Conservation (phyloP, 352 stramenopile species). For the Phytophthora ohioensis region DNA sequence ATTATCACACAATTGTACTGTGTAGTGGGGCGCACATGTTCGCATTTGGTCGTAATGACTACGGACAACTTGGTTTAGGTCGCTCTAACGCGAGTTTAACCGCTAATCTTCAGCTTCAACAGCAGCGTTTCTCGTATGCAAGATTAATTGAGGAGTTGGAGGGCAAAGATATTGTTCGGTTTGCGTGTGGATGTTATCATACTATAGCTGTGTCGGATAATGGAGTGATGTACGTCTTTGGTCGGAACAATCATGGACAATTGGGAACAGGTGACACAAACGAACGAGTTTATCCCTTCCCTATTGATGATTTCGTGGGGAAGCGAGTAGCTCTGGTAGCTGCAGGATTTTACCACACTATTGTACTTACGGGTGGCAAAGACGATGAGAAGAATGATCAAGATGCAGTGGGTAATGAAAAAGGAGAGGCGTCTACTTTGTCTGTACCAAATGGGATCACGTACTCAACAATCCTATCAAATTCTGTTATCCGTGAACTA, state of each 20-base stretch:
- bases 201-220: conserved; percentile 89
- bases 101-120: conserved; percentile 70
- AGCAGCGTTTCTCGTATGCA: conserved; percentile 70
- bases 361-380: conserved; percentile 87
- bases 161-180: conserved; percentile 84
- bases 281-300: conserved; percentile 86
- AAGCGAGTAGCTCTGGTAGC: conserved; percentile 91
- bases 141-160: conserved; percentile 76
- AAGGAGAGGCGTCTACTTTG: conserved; percentile 15
- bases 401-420: conserved; percentile 14
- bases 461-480: conserved; percentile 25
- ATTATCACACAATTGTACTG: conserved; percentile 93
- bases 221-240: conserved; percentile 94
- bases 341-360: conserved; percentile 94
- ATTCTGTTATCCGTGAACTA: conserved; percentile 20
- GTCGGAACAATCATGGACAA: conserved; percentile 95
- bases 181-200: conserved; percentile 94
- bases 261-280: conserved; percentile 91
- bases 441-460: conserved; percentile 17
- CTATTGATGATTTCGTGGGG: conserved; percentile 91
- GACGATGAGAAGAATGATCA: conserved; percentile 61
- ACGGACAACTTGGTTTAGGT: conserved; percentile 92
- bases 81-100: conserved; percentile 40
- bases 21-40: conserved; percentile 76
- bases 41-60: conserved; percentile 94